phyloP scores from a whole-genome alignment of 192 early-diverging fungal genomes.

The Pilobolus umbonatus region DNA sequence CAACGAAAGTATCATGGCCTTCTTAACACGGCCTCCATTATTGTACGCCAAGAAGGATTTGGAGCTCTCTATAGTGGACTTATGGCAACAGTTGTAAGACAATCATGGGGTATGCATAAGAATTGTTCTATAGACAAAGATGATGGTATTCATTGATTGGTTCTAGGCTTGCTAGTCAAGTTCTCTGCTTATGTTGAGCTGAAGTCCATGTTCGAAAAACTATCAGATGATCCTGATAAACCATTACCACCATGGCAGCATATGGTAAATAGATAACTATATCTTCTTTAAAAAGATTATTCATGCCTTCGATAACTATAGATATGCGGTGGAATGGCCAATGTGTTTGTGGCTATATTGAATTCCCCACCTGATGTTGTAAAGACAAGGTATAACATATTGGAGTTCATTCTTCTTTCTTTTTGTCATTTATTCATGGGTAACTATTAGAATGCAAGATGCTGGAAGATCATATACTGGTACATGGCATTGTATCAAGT shows the following conservation, averaged over 20 bases:
- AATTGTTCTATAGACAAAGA: background rate
- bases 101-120: conserved; percentile 39
- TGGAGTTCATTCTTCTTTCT: background rate
- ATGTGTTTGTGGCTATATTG: conserved; percentile 35
- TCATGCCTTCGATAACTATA: background rate
- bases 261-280: conserved; percentile 20
- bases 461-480: conserved; percentile 23
- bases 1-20: conserved; percentile 35
- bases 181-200: conserved; percentile 38
- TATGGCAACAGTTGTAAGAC: conserved; percentile 37
- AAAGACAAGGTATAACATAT: conserved; percentile 31
- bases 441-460: conserved; percentile 37
- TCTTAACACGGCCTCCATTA: conserved; percentile 24
- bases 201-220: conserved; percentile 29
- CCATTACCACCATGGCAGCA: conserved; percentile 34
- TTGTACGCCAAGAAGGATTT: conserved; percentile 38
- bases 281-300: background rate
- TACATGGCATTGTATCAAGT: conserved; percentile 31
- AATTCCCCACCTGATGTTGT: conserved; percentile 44
- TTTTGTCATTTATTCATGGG: background rate
- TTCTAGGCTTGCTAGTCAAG: conserved; percentile 33
- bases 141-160: background rate
- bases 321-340: conserved; percentile 35
- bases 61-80: conserved; percentile 38
- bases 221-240: conserved; percentile 15